A percentile compares a stretch with the other conserved stretches of the same genome.
These are phyloP conservation scores for Hypoxylon intermedium DNA, from an alignment of 495 filamentous ascomycete genomes.

Conservation along the genomic window DNA sequence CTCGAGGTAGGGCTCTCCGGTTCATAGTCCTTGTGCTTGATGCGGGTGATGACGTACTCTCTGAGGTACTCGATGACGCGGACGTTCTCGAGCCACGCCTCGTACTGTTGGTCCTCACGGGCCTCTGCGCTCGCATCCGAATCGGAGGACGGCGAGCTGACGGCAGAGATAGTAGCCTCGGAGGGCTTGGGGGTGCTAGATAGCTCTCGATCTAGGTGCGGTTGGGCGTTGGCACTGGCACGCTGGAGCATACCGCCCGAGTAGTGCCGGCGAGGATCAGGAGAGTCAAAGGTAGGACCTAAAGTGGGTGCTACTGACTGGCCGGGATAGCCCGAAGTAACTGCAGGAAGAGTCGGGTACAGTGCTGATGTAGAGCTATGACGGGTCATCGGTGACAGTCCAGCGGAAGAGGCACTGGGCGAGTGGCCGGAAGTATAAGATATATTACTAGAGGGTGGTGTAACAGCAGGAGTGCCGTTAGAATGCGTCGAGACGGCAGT, in stretches of 20 bases:
- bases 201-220: constrained; percentile 57
- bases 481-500: constrained; percentile 64
- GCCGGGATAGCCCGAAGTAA: constrained; percentile 68
- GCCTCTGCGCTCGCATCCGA: constrained; percentile 47
- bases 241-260: constrained; percentile 88
- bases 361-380: constrained; percentile 67
- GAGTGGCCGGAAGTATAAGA: constrained; percentile 89
- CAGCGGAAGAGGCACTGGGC: constrained; percentile 69
- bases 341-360: constrained; percentile 85
- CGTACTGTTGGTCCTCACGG: constrained; percentile 63
- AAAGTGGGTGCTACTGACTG: constrained; percentile 77
- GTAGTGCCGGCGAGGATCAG: constrained; percentile 81
- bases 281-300: constrained; percentile 74
- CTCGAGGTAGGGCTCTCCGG: constrained; percentile 42
- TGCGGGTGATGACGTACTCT: constrained; percentile 67
- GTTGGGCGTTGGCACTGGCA: constrained; percentile 55
- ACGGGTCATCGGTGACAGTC: constrained; percentile 69
- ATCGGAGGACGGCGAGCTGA: constrained; percentile 54
- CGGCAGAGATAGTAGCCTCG: constrained; percentile 49
- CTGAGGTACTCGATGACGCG: constrained; percentile 79
- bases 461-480: constrained; percentile 80
- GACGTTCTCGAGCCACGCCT: constrained; percentile 83
- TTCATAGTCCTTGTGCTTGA: constrained; percentile 70
- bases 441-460: constrained; percentile 84
- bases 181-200: constrained; percentile 59